Evolutionary conservation across 495 filamentous ascomycete species (phyloP).

Genomic region (Chaetomium fimeti): DNA sequence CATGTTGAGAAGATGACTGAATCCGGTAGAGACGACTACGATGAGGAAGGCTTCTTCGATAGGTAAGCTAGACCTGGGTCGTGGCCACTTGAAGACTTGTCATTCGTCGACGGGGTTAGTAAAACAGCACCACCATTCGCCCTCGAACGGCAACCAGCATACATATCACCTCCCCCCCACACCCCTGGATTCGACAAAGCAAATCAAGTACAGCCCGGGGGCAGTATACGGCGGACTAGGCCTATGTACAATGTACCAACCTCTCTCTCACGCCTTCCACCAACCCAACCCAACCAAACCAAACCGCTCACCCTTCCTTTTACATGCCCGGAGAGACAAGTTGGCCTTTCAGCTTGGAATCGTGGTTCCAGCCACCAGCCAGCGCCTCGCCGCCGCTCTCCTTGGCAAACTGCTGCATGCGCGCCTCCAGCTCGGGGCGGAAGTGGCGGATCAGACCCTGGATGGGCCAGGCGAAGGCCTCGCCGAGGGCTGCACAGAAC

Average conservation of each 20-base stretch:
- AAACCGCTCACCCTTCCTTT: constrained; percentile 15
- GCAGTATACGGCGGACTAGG: not conserved
- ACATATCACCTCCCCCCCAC: not conserved
- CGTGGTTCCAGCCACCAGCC: constrained; percentile 85
- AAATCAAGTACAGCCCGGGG: constrained; percentile 15
- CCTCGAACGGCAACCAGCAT: not conserved
- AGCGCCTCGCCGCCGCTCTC: constrained; percentile 65
- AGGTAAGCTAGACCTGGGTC: not conserved
- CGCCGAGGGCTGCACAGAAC: constrained; percentile 65
- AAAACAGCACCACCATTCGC: not conserved
- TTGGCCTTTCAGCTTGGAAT: constrained; percentile 72
- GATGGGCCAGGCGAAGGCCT: constrained; percentile 97
- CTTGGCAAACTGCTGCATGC: constrained; percentile 74
- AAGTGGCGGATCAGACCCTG: constrained; percentile 98
- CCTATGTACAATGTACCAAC: constrained; percentile 10
- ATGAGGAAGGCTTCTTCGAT: too few relatives aligned
- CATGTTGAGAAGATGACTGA: too few relatives aligned
- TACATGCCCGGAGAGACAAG: constrained; percentile 86
- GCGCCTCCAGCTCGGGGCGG: constrained; percentile 86
- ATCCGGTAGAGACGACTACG: too few relatives aligned
- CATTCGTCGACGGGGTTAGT: too few relatives aligned
- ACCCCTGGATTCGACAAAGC: not conserved
- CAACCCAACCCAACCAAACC: too few relatives aligned
- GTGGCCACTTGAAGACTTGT: too few relatives aligned
- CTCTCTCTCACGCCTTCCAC: not conserved